Evolutionary conservation across 208 protist genomes (phyloP).

Genomic region (Trypanosoma lewisi): DNA sequence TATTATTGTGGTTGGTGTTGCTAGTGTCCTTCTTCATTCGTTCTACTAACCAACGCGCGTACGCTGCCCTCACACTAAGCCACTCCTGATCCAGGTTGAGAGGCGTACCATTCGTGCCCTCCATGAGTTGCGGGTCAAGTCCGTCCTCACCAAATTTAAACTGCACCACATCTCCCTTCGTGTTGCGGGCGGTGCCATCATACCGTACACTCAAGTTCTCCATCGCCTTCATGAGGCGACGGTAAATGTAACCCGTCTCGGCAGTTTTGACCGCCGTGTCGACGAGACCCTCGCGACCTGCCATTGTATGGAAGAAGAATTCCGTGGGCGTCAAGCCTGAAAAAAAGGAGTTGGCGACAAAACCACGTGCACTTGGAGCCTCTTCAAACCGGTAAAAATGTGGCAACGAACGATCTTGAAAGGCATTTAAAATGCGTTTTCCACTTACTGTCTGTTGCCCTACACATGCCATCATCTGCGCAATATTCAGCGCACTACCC

Average conservation of each 20-base stretch:
- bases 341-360: conserved; percentile 99
- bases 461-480: conserved; percentile 99
- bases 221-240: conserved; percentile 98
- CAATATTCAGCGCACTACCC: conserved; percentile 99
- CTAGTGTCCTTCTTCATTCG: not conserved
- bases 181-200: conserved; percentile 98
- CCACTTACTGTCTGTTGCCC: conserved; percentile 99
- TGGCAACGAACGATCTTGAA: conserved; percentile 97
- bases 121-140: conserved; percentile 97
- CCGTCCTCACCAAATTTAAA: conserved; percentile 98
- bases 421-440: conserved; percentile 97
- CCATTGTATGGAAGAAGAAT: conserved; percentile 99
- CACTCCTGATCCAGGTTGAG: conserved; percentile 87
- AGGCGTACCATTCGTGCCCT: conserved; percentile 80
- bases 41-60: conserved; percentile 38
- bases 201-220: conserved; percentile 98
- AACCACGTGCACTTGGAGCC: conserved; percentile 94
- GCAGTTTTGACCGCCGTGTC: conserved; percentile 99
- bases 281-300: conserved; percentile 97
- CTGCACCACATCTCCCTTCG: conserved; percentile 93
- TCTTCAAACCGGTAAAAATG: conserved; percentile 95
- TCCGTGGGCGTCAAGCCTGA: conserved; percentile 97
- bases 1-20: not conserved
- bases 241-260: conserved; percentile 99
- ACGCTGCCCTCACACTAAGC: conserved; percentile 56